Evolutionary conservation across 1,139 yeast genomes (phyloP), one percentile per base, ranked within the genome.

Genomic region (Diutina neorugosa): DNA sequence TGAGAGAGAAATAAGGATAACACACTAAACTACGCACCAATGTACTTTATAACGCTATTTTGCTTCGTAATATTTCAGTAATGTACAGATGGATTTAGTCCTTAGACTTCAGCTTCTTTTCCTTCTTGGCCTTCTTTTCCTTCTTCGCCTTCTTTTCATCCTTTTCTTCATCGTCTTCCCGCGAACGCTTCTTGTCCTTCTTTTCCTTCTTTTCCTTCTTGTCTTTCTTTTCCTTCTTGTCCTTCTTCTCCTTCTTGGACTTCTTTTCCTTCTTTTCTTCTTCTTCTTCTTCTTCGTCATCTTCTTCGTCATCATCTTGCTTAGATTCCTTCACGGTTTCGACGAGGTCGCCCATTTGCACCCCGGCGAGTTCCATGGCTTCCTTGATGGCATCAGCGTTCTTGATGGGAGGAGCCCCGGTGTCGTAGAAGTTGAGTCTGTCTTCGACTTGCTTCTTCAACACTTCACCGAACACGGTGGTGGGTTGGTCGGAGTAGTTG

Each of bases 391-490:
- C 98, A 62, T 89, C 96, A 49, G 93, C 73, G 69, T 93, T 93
- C 44, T 43, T 51, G 43, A 91, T 87, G 65, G 98, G 96, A 55
- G 98, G 84, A 64, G 87, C 86, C 67, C 98, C 98, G 56, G 96
- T 86, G 68, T 89, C 96, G 78, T 90, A 94, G 68, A 93, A 93
- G 71, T 82, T 86, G 65, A 93, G 81, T 76, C 98, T 88, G 72
- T 94, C 97, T 76, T 93, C 98, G 61, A 93, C 98, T 78, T 93
- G 98, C 71, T 87, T 81, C 79, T 89, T 90, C 70, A 94, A 81
- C 56, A 89, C 84, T 64, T 82, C 79, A 69, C 98, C 99, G 65
- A 93, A 94, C 55, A 82, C 89, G 60, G 85, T 85, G 51, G 86
- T 74, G 67, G 93, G 91, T 68, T 84, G 90, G 65, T 86, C 94